Base-by-base conservation (phyloP, 805 yeast species). In the Cyberlindnera americana region DNA sequence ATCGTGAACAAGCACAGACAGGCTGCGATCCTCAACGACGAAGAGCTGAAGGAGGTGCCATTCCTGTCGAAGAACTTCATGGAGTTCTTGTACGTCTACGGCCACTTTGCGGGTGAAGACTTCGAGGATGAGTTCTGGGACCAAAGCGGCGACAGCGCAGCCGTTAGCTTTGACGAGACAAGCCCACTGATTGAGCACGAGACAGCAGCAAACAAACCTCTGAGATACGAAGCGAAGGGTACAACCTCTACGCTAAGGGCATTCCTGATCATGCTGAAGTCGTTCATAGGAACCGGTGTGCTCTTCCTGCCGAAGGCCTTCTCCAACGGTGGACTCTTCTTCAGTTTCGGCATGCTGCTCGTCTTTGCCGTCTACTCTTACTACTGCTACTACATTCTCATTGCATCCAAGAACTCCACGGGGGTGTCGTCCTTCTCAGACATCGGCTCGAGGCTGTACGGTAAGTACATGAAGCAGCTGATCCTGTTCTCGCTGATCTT, bases 71-170 rank as follows among this genome's bases (percentile, higher is more conserved):
- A 77, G 43, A 85, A 84, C 59, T 85, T 85, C 48, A 67, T 84
- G 50, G 93, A 85, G 58, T 85, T 85, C 54, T 65, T 85, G 33
- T 79, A 84, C 47, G 70, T 85, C 7, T 85, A 85, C 60, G 95
- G 95, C 6, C 91, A 85, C 65, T 85, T 85, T 62, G 93, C 93
- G 3, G 95, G 95, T 56, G 93, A 84, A 60, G 77, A 80, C 28
- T 70, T 84, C 38, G 91, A 83, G 52, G 91, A 84, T 52, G 89
- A 79, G 53, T 75, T 67, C 38, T 56, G 55, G 19, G 78, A 69
- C 33, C 77, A 70, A 33, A 66, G 52, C 29, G 67, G 52, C 16
- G 53, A 45, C 10, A 43, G 48, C 16, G 49, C 49, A 11, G 50
- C 47, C 13, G 35, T 54, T 15, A 43, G 47, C 31, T 42, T 38